Evolutionary conservation across 2,329 filamentous ascomycete species (phyloP).

Genomic region (Claviceps fusiformis): DNA sequence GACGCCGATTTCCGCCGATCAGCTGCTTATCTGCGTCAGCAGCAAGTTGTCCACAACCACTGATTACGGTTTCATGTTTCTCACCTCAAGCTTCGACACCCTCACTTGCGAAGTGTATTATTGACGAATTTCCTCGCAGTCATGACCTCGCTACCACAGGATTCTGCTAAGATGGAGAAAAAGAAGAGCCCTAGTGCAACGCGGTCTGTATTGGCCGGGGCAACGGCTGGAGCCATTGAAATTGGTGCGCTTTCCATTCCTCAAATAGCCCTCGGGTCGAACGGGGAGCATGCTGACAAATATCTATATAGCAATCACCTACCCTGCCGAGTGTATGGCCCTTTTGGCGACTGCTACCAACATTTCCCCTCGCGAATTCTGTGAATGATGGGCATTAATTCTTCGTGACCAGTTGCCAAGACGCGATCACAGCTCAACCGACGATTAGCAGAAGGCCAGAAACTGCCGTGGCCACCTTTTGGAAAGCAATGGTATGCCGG

Average conservation of each 20-base stretch:
- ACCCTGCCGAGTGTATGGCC: conserved; percentile 71
- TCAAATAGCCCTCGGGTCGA: not conserved
- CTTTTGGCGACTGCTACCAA: not conserved
- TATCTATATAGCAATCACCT: conserved; percentile 55
- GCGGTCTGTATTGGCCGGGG: conserved; percentile 83
- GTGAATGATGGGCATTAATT: conserved; percentile 3
- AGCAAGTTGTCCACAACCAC: not conserved
- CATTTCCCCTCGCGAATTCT: not conserved
- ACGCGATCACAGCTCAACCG: conserved; percentile 89
- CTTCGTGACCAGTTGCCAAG: conserved; percentile 57
- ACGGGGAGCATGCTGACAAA: not conserved
- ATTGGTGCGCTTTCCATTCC: conserved; percentile 47
- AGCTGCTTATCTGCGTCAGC: too few species aligned
- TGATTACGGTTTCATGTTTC: not conserved
- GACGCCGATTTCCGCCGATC: too few species aligned
- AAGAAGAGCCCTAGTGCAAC: conserved; percentile 57
- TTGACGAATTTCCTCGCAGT: conserved; percentile 1
- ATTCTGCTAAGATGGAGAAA: conserved; percentile 14
- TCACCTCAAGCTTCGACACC: not conserved
- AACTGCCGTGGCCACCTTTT: conserved; percentile 89
- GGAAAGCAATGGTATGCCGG: conserved; percentile 94
- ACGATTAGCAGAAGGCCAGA: conserved; percentile 64
- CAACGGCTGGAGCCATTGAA: conserved; percentile 86
- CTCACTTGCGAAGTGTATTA: not conserved
- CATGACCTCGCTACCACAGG: conserved; percentile 18